Conservation (phyloP, 208 protist genomes). For the Acanthamoeba royreba region DNA sequence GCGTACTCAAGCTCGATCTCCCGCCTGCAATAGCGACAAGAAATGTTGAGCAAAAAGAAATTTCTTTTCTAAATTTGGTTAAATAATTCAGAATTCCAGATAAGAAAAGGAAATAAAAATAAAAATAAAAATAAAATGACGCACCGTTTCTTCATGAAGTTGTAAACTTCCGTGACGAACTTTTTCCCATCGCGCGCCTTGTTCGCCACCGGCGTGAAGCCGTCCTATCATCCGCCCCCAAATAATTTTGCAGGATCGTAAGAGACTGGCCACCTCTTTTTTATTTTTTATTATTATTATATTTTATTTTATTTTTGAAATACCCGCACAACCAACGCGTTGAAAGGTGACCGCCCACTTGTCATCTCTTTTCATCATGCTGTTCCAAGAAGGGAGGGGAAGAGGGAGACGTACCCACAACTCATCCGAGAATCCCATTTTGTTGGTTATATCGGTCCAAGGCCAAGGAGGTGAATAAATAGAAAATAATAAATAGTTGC, state of each 20-base stretch:
- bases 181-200: not conserved
- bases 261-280: too few species aligned
- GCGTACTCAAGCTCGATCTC: conserved; percentile 1
- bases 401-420: not conserved
- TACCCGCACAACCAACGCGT: not conserved
- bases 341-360: not conserved
- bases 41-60: not conserved
- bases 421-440: not conserved
- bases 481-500: too few species aligned
- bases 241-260: not conserved
- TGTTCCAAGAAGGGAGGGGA: too few species aligned
- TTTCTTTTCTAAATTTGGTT: not conserved
- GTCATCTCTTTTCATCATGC: too few species aligned
- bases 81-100: not conserved
- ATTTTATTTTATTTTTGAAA: too few species aligned
- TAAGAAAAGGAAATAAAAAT: not conserved
- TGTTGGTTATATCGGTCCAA: too few species aligned
- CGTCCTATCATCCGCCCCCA: not conserved
- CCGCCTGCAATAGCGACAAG: not conserved
- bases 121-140: not conserved
- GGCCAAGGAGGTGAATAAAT: too few species aligned
- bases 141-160: not conserved
- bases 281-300: too few species aligned
- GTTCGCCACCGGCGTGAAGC: not conserved
- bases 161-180: not conserved